Base-by-base conservation (phyloP, 129 eudicot species). In the Centrapalus pauciflorus region DNA sequence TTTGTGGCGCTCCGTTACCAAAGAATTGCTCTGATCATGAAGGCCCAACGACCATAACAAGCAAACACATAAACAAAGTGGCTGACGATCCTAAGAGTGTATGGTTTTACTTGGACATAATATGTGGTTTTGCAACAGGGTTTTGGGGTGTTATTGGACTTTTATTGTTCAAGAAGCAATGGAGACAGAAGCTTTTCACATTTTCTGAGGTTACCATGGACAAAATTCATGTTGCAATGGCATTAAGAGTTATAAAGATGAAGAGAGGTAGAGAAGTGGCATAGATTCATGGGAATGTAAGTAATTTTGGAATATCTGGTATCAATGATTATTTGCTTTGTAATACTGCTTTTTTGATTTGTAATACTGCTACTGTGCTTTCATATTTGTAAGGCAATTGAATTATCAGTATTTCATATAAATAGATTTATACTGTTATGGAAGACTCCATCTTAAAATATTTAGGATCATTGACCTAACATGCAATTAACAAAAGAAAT, bases 61-160 rank as follows among this genome's bases (percentile, higher is more conserved):
- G 27, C 35, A 33, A 60, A 37, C 37, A 19, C n/a, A 27, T 25
- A 25, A 21, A 9, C 3, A 4, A 61, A 29, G 54, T 3, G 7
- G 34, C 27, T 23, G 25, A 34, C 5, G 6, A 4, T 27, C 60
- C 27, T 19, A 30, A 41, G n/a, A n/a, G n/a, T 8, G 4, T 57
- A 23, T 60, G 58, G 49, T 14, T 38, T 45, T 70, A 28, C 19
- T 0, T 58, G 24, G 64, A 40, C 49, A 14, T 48, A 20, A 16
- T 43, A 25, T 58, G 17, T 32, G 67, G 67, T 9, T 58, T 59
- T 4, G n/a, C 55, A 20, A 11, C 37, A 59, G 76, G 76, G 8
- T 58, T 59, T 70, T 70, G 67, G 76, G 43, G 25, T 59, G 57
- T 58, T 43, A 38, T 61, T 58, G 76, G 67, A 26, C 55, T 48